Percentiles rank a stretch among this genome's conserved stretches.
Conservation (phyloP, 495 filamentous ascomycete genomes). For the Xylaria curta region DNA sequence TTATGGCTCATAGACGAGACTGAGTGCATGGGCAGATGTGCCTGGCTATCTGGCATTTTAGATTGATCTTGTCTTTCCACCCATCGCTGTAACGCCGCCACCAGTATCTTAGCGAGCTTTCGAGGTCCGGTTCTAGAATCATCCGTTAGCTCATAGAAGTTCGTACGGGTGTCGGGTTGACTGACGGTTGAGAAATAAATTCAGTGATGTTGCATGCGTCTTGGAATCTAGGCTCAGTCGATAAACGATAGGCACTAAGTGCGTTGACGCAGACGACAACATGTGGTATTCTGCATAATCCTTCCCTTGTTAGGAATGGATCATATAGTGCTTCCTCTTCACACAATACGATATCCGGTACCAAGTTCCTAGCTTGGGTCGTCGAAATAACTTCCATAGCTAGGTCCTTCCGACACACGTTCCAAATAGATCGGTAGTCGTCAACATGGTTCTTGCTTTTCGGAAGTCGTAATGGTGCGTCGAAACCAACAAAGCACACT, state of each 20-base stretch:
- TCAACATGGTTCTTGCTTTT: slow-evolving; percentile 35
- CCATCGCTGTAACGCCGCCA: slow-evolving; percentile 41
- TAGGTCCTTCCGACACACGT: slow-evolving; percentile 39
- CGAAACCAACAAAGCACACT: slow-evolving; percentile 43
- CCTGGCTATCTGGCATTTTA: background rate
- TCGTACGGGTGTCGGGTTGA: background rate
- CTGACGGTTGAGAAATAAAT: slow-evolving; percentile 44
- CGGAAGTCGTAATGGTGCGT: slow-evolving; percentile 34
- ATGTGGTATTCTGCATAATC: slow-evolving; percentile 15
- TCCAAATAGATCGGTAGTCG: slow-evolving; percentile 30
- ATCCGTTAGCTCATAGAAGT: background rate
- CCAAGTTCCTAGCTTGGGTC: background rate
- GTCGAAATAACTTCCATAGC: slow-evolving; percentile 34
- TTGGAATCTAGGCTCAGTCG: slow-evolving; percentile 28
- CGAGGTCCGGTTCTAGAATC: slow-evolving; percentile 58
- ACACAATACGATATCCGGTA: slow-evolving; percentile 34
- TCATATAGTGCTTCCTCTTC: slow-evolving; percentile 16
- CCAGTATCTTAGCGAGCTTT: slow-evolving; percentile 65
- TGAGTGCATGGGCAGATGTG: background rate
- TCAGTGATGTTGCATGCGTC: slow-evolving; percentile 35
- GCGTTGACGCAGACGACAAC: slow-evolving; percentile 36
- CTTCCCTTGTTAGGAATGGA: slow-evolving; percentile 4
- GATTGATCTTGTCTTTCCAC: slow-evolving; percentile 24
- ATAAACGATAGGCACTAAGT: slow-evolving; percentile 34
- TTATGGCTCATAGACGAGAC: background rate